Percentiles rank a stretch among this genome's conserved stretches.
Conservation (phyloP, 306 rosid species). For the Medicago ruthenica region DNA sequence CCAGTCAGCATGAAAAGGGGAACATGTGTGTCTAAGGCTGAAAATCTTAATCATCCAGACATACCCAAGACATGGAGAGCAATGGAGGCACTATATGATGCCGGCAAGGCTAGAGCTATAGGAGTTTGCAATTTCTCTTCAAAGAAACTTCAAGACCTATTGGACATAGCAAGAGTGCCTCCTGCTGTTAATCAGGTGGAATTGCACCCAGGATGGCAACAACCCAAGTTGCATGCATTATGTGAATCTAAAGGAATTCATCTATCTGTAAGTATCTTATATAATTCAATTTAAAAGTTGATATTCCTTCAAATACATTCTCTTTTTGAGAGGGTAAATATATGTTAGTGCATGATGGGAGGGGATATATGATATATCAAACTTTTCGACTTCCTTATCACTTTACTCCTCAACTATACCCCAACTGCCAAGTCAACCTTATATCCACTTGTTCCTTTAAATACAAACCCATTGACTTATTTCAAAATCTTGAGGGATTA, state of each 20-base stretch:
- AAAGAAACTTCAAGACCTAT: conserved; percentile 68
- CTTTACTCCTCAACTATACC: too few species aligned
- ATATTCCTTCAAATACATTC: not conserved
- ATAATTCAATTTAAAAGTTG: not conserved
- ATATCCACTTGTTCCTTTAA: too few species aligned
- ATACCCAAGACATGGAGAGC: conserved; percentile 74
- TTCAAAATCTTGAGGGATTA: too few species aligned
- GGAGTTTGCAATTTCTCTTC: conserved; percentile 86
- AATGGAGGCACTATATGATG: conserved; percentile 76
- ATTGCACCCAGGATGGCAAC: conserved; percentile 77
- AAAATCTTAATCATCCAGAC: conserved; percentile 50
- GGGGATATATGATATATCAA: too few species aligned
- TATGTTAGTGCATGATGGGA: not conserved
- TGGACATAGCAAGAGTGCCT: conserved; percentile 58
- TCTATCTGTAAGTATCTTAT: conserved; percentile 59
- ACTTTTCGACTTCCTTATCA: too few species aligned
- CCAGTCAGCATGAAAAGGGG: conserved; percentile 68
- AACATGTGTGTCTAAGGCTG: conserved; percentile 55
- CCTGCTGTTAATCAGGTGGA: conserved; percentile 90
- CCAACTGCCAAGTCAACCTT: too few species aligned
- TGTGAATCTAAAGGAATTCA: conserved; percentile 73
- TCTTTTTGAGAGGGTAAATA: too few species aligned
- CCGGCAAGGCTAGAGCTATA: conserved; percentile 73
- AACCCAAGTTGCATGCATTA: conserved; percentile 58
- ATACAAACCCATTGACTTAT: too few species aligned